Evolutionary conservation across 306 rosid genomes (phyloP).

Genomic region (Trifolium pratense): DNA sequence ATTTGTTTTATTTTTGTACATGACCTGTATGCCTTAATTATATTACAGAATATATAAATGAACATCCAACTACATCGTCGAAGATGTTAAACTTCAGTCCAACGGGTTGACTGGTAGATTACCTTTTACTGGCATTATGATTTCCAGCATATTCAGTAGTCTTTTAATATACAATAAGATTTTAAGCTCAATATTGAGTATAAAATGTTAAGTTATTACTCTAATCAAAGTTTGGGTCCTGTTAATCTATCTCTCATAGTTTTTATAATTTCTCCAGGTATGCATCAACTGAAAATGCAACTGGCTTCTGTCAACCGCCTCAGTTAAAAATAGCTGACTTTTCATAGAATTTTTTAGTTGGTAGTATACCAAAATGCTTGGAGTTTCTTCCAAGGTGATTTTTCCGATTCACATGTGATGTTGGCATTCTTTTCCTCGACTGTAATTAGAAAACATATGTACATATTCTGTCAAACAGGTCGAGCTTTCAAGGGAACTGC

Average conservation of each 20-base stretch:
- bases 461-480: slow-evolving; percentile 50
- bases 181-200: slow-evolving; percentile 27
- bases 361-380: slow-evolving; percentile 88
- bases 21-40: no score
- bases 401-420: slow-evolving; percentile 37
- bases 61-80: no score
- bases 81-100: no score
- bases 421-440: no score
- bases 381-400: slow-evolving; percentile 78
- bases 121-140: slow-evolving; percentile 46
- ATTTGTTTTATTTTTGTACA: no score
- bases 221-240: slow-evolving; percentile 34
- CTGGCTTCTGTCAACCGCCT: slow-evolving; percentile 75
- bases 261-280: slow-evolving; percentile 59
- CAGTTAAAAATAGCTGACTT: slow-evolving; percentile 80
- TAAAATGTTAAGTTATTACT: not conserved
- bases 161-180: not conserved
- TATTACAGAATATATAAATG: no score
- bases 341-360: slow-evolving; percentile 87
- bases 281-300: slow-evolving; percentile 53
- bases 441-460: slow-evolving; percentile 35
- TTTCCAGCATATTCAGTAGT: not conserved
- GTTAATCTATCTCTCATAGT: slow-evolving; percentile 34
- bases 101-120: slow-evolving; percentile 77
- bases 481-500: slow-evolving; percentile 94